Base-by-base conservation (phyloP, 805 yeast species). In the Yarrowia sp. region DNA sequence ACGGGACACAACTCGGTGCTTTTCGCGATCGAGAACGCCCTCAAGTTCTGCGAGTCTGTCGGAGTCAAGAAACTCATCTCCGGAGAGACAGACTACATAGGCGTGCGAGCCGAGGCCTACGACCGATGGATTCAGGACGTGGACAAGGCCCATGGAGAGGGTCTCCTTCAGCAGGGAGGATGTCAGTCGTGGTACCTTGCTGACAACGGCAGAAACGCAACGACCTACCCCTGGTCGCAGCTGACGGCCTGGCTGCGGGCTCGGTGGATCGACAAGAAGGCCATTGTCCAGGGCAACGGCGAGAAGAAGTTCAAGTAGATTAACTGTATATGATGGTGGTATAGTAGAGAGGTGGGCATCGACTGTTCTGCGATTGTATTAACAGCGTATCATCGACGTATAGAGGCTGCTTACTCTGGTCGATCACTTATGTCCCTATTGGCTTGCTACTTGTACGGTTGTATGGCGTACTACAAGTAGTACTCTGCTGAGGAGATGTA, bases 201-300 rank as follows among this genome's bases (percentile, higher is more conserved):
- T 7, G 62, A 60, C 10, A 19, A 39, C 27, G 66, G 63, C 9
- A 32, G 55, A 27, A 65, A 65, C 44, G 58, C 60, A 16, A 35
- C 63, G 13, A 51, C 66, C 6, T 65, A 64, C 29, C 67, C 67
- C 7, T 65, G 66, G 66, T 36, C 61, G 2, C 67, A 65, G 35
- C 7, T 65, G 18, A 24, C 39, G 10, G 63, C 41, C 22, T 65
- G 66, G 66, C 49, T 62, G 42, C 7, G 64, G 27, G 62, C 65
- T 12, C 22, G 49, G 9, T 36, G 41, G 42, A 4, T 35, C 33
- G 58, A 51, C 31, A 32, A 51, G 32, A 25, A 16, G 14, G 58
- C 58, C 42, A 35, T 51, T 24, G 19, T 51, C 9, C 24, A 32
- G 2, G 39, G 39, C 1, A 19, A 31, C 21, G 39, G 39, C 5